These are phyloP conservation scores for Boletus coccyginus DNA, from an alignment of 768 basidiomycete species.

Conservation along the genomic window DNA sequence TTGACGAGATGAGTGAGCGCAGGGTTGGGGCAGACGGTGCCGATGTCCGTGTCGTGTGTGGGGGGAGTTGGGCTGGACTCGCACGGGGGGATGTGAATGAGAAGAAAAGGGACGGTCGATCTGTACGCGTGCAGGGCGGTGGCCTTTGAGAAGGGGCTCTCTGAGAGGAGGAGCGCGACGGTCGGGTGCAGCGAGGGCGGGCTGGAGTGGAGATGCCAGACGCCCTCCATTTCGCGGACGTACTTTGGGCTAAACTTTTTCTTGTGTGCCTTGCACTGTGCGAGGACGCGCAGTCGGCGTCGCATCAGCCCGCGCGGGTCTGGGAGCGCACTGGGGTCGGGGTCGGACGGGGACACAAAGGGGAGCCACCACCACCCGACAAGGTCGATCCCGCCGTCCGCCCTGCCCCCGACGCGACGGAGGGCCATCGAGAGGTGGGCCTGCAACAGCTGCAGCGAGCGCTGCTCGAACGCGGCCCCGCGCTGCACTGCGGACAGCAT, in stretches of 20 bases:
- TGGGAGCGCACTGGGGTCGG: slow-evolving; percentile 8
- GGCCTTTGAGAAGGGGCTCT: slow-evolving; percentile 74
- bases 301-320: slow-evolving; percentile 27
- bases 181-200: slow-evolving; percentile 2
- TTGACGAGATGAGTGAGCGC: slow-evolving; percentile 15
- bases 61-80: background rate
- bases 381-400: slow-evolving; percentile 89
- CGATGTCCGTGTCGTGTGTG: background rate
- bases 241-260: slow-evolving; percentile 75
- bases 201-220: slow-evolving; percentile 43
- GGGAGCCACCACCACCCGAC: slow-evolving; percentile 95
- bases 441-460: slow-evolving; percentile 59
- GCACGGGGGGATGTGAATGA: slow-evolving; percentile 68
- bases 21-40: slow-evolving; percentile 24
- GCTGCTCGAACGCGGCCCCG: slow-evolving; percentile 74
- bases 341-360: background rate
- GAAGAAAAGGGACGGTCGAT: slow-evolving; percentile 74
- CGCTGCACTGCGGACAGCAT: slow-evolving; percentile 57
- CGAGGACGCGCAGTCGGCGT: slow-evolving; percentile 70
- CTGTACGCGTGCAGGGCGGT: slow-evolving; percentile 69
- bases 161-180: slow-evolving; percentile 77
- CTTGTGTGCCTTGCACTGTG: slow-evolving; percentile 90
- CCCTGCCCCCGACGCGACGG: slow-evolving; percentile 73
- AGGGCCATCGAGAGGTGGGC: slow-evolving; percentile 76
- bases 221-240: slow-evolving; percentile 91